Conservation (phyloP, 352 stramenopile species). For the Pythium vanterpoolii region DNA sequence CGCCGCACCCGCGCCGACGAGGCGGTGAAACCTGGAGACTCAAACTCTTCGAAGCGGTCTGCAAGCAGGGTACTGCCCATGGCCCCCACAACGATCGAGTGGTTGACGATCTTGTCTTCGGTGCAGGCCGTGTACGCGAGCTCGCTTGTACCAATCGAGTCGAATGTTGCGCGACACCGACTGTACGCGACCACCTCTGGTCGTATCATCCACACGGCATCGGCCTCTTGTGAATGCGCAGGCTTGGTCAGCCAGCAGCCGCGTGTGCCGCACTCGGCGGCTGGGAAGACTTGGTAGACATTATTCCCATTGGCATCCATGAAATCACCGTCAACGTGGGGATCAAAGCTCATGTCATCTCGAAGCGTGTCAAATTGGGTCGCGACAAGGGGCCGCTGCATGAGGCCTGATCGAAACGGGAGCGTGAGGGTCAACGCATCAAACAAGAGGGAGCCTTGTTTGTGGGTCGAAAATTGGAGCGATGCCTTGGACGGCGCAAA, state of each 20-base stretch:
- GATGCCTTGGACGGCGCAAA: neutral
- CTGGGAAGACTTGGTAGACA: conserved; percentile 15
- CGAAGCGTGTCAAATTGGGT: conserved; percentile 15
- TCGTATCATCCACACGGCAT: conserved; percentile 1
- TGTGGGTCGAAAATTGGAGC: conserved; percentile 14
- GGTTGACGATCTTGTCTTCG: conserved; percentile 2
- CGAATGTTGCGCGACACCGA: conserved; percentile 6
- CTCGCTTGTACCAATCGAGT: conserved; percentile 5
- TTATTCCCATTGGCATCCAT: conserved; percentile 4
- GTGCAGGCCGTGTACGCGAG: neutral
- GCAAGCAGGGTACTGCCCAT: conserved; percentile 7
- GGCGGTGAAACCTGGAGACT: neutral
- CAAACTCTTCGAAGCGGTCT: conserved; percentile 13
- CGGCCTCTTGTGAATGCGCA: conserved; percentile 2
- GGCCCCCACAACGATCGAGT: conserved; percentile 15
- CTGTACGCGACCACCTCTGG: conserved; percentile 17
- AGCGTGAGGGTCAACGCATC: conserved; percentile 17
- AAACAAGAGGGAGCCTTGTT: conserved; percentile 1
- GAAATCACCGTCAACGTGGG: neutral
- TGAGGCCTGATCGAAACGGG: conserved; percentile 7
- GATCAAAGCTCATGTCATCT: conserved; percentile 6
- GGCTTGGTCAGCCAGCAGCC: conserved; percentile 19
- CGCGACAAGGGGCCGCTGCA: neutral
- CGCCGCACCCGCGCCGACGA: conserved; percentile 1
- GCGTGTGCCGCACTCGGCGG: conserved; percentile 13